Conservation (phyloP, 2,329 filamentous ascomycete species). For the Colletotrichum sp. region DNA sequence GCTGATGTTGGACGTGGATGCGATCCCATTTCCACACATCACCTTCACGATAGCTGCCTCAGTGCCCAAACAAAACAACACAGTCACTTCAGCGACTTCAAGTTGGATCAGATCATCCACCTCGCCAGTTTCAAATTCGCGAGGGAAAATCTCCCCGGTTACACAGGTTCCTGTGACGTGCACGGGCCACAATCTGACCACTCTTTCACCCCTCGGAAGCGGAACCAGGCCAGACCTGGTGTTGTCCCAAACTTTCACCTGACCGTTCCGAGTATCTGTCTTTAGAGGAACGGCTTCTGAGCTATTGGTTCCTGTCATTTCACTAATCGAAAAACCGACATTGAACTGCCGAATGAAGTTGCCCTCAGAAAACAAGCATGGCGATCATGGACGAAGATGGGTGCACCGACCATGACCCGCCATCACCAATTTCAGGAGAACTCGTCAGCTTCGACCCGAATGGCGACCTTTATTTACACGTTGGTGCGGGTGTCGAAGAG, state of each 20-base stretch:
- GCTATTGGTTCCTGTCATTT: neutral
- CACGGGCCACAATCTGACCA: constrained; percentile 14
- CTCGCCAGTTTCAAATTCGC: neutral
- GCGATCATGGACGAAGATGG: neutral
- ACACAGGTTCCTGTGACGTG: neutral
- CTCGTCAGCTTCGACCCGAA: neutral
- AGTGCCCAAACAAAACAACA: no score
- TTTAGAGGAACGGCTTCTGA: neutral
- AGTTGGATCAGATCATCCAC: neutral
- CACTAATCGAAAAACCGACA: neutral
- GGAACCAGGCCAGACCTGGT: neutral
- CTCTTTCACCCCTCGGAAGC: neutral
- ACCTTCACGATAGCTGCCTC: neutral
- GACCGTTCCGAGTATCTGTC: neutral
- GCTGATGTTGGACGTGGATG: neutral
- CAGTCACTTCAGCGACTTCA: neutral
- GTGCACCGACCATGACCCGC: neutral
- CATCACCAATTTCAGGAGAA: neutral
- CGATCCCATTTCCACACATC: neutral
- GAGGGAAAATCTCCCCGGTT: neutral
- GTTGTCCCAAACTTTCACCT: neutral
- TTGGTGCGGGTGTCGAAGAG: neutral
- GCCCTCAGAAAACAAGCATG: no score
- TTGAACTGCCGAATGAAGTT: neutral
- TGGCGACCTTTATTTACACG: neutral